Conservation (phyloP, 129 eudicot species). For the Calendula officinalis region DNA sequence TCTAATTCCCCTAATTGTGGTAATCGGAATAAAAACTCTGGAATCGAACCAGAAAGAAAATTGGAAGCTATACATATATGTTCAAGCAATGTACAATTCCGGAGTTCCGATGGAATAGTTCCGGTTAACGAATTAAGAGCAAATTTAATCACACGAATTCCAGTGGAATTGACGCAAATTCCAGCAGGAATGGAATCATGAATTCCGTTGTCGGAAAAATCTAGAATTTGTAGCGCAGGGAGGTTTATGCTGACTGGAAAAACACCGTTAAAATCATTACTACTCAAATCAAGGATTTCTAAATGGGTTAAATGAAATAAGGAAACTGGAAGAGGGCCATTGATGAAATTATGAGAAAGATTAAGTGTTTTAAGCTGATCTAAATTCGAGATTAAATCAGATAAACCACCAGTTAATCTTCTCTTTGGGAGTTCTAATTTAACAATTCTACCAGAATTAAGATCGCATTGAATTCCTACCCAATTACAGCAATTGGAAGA, state of each 20-base stretch:
- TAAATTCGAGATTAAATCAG: slow-evolving; percentile 42
- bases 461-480: slow-evolving; percentile 50
- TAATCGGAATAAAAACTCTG: slow-evolving; percentile 43
- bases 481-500: slow-evolving; percentile 56
- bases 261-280: slow-evolving; percentile 38
- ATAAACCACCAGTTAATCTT: slow-evolving; percentile 38
- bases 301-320: slow-evolving; percentile 38
- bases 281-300: slow-evolving; percentile 52
- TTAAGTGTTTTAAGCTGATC: slow-evolving; percentile 54
- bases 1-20: slow-evolving; percentile 27
- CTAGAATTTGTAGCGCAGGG: slow-evolving; percentile 40
- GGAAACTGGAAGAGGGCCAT: slow-evolving; percentile 41
- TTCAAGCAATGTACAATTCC: slow-evolving; percentile 40
- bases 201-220: slow-evolving; percentile 45
- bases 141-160: slow-evolving; percentile 28
- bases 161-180: slow-evolving; percentile 43
- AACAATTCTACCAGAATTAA: slow-evolving; percentile 46
- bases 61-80: slow-evolving; percentile 40
- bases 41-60: slow-evolving; percentile 37
- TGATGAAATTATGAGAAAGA: slow-evolving; percentile 50
- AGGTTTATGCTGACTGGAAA: slow-evolving; percentile 39
- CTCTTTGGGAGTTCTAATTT: slow-evolving; percentile 36
- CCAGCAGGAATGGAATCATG: slow-evolving; percentile 38
- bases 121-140: slow-evolving; percentile 42
- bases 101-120: slow-evolving; percentile 35